phyloP scores from a whole-genome alignment of 352 stramenopile species.

The Phytophthora tentaculata region DNA sequence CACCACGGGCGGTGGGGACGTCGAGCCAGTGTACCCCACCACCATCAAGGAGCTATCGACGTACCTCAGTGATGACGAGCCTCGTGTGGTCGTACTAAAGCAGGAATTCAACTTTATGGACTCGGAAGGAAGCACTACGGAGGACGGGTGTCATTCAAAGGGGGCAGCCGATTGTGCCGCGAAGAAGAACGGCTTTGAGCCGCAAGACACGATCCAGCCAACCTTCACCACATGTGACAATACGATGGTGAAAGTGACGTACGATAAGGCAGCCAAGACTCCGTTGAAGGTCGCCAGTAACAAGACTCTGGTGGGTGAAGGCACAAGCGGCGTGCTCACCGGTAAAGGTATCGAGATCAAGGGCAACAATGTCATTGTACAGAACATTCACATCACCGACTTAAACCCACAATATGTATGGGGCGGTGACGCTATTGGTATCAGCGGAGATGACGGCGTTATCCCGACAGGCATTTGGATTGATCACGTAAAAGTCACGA shows the following conservation, averaged over 20 bases:
- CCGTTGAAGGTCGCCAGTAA: conserved; percentile 25
- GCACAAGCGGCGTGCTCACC: conserved; percentile 23
- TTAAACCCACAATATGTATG: conserved; percentile 51
- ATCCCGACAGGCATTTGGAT: conserved; percentile 42
- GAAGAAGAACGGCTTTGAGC: conserved; percentile 53
- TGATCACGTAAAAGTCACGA: conserved; percentile 48
- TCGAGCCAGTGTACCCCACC: background rate
- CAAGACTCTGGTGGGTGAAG: conserved; percentile 46
- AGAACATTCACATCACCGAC: conserved; percentile 57
- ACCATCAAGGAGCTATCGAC: background rate
- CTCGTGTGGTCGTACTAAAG: conserved; percentile 41
- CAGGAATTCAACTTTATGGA: conserved; percentile 52
- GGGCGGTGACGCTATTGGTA: conserved; percentile 29
- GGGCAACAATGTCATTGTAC: conserved; percentile 49
- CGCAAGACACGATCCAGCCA: conserved; percentile 45
- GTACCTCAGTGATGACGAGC: background rate
- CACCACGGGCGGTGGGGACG: background rate
- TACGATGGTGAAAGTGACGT: conserved; percentile 26
- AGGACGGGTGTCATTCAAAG: conserved; percentile 45
- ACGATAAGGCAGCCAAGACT: conserved; percentile 21
- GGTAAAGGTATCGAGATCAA: conserved; percentile 15
- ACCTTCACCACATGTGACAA: conserved; percentile 33
- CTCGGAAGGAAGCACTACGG: conserved; percentile 48
- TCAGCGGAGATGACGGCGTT: conserved; percentile 18
- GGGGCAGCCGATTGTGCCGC: conserved; percentile 40